phyloP scores from a whole-genome alignment of 73 alveolate species.

The Paramecium biaurelia region DNA sequence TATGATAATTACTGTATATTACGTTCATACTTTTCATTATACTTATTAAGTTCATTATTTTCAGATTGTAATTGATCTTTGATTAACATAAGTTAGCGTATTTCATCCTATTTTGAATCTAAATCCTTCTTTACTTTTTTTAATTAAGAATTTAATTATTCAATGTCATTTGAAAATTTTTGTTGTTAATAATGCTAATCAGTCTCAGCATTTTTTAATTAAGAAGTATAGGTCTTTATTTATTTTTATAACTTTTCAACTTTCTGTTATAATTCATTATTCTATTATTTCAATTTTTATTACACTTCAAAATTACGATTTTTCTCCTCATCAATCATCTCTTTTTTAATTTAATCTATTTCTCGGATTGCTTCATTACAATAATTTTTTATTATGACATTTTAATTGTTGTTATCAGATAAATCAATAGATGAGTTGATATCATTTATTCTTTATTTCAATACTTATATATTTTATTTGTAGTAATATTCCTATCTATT shows the following conservation, averaged over 20 bases:
- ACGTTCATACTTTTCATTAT: not conserved
- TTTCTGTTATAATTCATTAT: not conserved
- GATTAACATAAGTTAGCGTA: too few relatives aligned
- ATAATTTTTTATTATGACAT: not conserved
- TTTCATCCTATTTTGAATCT: not conserved
- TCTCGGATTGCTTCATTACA: not conserved
- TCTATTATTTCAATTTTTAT: not conserved
- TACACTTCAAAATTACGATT: not conserved
- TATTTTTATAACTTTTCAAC: too few relatives aligned
- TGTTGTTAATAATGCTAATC: not conserved
- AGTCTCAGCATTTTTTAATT: not conserved
- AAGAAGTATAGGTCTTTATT: too few relatives aligned
- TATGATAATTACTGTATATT: not conserved
- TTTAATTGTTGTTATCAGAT: not conserved
- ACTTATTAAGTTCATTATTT: not conserved
- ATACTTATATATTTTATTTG: not conserved
- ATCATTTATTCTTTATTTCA: not conserved
- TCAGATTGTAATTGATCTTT: not conserved
- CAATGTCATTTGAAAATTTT: not conserved
- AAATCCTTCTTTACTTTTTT: not conserved
- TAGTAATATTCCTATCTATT: not conserved
- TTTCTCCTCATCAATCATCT: not conserved
- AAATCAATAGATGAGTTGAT: too few relatives aligned
- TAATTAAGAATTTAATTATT: too few relatives aligned
- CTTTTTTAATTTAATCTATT: not conserved